Evolutionary conservation across 164 flowering plant genomes (phyloP).

Genomic region (Tetrastigma voinierianum): DNA sequence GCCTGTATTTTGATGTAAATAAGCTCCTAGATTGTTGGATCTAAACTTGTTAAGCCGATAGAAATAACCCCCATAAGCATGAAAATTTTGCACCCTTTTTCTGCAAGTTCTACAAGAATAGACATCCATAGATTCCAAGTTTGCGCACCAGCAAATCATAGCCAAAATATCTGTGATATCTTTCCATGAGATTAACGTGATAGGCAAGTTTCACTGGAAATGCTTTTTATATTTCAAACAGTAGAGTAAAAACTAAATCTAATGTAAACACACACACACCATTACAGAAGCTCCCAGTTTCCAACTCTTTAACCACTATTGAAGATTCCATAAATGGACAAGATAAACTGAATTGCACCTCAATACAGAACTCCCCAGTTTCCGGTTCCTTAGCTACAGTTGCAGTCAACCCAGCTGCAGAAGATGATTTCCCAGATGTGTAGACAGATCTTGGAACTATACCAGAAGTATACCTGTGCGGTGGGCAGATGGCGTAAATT

Average conservation of each 20-base stretch:
- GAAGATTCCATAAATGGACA: background rate
- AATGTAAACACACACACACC: no score
- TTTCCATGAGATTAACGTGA: background rate
- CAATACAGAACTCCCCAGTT: conserved; percentile 99
- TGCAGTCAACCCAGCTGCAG: conserved; percentile 99
- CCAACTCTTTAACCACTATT: no score
- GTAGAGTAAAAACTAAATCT: background rate
- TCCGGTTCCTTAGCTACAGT: conserved; percentile 99
- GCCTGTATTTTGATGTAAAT: no score
- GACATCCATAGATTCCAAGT: background rate
- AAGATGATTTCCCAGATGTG: conserved; percentile 96
- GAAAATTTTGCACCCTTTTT: no score
- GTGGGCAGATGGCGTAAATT: background rate
- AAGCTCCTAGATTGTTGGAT: no score
- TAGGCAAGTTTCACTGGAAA: background rate
- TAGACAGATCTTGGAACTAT: conserved; percentile 94
- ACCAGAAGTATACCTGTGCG: conserved; percentile 69
- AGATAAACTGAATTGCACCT: conserved; percentile 43
- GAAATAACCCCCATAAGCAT: no score
- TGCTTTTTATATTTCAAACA: background rate
- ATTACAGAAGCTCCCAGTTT: no score
- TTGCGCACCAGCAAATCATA: background rate
- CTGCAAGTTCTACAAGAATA: no score
- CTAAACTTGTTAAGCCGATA: no score
- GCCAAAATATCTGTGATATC: background rate